Conservation (phyloP, 2,329 filamentous ascomycete genomes). For the Calonectria pauciramosa region DNA sequence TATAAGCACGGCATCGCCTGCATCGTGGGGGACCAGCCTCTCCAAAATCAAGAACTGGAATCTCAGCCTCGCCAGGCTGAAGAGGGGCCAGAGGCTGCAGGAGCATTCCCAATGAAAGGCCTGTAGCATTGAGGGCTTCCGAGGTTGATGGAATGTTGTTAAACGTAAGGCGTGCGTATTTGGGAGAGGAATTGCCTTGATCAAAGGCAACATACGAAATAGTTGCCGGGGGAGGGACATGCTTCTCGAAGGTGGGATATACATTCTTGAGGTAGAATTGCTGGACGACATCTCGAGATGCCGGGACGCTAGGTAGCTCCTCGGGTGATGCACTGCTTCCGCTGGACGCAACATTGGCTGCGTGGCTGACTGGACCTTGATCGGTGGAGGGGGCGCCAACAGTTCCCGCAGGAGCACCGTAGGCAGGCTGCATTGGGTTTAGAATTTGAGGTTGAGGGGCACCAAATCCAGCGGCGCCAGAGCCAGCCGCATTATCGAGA, state of each 20-base stretch:
- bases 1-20: slow-evolving; percentile 92
- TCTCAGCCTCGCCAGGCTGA: slow-evolving; percentile 85
- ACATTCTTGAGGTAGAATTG: slow-evolving; percentile 88
- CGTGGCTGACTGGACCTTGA: slow-evolving; percentile 46
- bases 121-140: slow-evolving; percentile 85
- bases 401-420: slow-evolving; percentile 34
- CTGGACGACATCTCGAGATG: slow-evolving; percentile 85
- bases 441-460: slow-evolving; percentile 58
- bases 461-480: slow-evolving; percentile 49
- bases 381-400: slow-evolving; percentile 41
- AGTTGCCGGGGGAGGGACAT: slow-evolving; percentile 89
- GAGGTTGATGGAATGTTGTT: slow-evolving; percentile 91
- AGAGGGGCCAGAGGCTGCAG: slow-evolving; percentile 89
- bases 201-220: slow-evolving; percentile 94
- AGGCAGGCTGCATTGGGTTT: slow-evolving; percentile 63
- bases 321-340: slow-evolving; percentile 82
- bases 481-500: slow-evolving; percentile 49
- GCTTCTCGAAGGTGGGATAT: slow-evolving; percentile 95
- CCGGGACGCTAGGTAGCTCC: slow-evolving; percentile 91
- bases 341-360: slow-evolving; percentile 50
- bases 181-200: slow-evolving; percentile 96
- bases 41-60: slow-evolving; percentile 96
- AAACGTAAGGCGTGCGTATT: slow-evolving; percentile 90
- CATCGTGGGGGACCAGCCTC: slow-evolving; percentile 91
- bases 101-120: slow-evolving; percentile 87